Conservation (phyloP, 257 asterid genomes). For the Eustoma russellianum region DNA sequence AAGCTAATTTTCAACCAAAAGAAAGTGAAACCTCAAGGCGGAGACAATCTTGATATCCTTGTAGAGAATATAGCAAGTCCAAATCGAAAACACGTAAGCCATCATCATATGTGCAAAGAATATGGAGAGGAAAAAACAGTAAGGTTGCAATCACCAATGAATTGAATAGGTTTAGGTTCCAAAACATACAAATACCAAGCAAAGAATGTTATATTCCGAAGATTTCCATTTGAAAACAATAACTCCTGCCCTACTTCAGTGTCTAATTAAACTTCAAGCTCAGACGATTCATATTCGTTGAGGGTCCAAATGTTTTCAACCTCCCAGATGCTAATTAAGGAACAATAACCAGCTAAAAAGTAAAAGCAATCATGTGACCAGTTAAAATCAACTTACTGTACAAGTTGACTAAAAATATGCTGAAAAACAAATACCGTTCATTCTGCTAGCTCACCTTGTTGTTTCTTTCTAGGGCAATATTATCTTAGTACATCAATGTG, state of each 20-base stretch:
- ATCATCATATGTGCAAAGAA: conserved; percentile 63
- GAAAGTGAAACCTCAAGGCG: conserved; percentile 68
- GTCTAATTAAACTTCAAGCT: too few species aligned
- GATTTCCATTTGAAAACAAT: too few species aligned
- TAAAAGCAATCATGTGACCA: conserved; percentile 11
- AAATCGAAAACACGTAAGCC: conserved; percentile 75
- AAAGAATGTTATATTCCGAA: background rate
- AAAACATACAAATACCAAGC: background rate
- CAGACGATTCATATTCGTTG: too few species aligned
- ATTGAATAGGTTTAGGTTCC: background rate
- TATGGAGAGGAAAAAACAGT: conserved; percentile 34
- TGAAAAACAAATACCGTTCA: background rate
- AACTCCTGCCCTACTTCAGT: too few species aligned
- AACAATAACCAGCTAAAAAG: background rate
- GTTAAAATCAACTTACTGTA: background rate
- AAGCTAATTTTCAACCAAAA: conserved; percentile 70
- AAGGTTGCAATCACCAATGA: background rate
- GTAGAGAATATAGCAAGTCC: conserved; percentile 76
- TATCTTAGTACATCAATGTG: conserved; percentile 46
- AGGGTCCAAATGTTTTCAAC: too few species aligned
- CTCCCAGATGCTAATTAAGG: background rate
- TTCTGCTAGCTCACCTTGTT: conserved; percentile 44
- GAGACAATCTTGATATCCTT: conserved; percentile 62
- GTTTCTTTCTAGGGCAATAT: conserved; percentile 53
- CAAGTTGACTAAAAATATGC: too few species aligned